Conservation (phyloP, 2,329 filamentous ascomycete genomes). For the Cordyceps sp. region DNA sequence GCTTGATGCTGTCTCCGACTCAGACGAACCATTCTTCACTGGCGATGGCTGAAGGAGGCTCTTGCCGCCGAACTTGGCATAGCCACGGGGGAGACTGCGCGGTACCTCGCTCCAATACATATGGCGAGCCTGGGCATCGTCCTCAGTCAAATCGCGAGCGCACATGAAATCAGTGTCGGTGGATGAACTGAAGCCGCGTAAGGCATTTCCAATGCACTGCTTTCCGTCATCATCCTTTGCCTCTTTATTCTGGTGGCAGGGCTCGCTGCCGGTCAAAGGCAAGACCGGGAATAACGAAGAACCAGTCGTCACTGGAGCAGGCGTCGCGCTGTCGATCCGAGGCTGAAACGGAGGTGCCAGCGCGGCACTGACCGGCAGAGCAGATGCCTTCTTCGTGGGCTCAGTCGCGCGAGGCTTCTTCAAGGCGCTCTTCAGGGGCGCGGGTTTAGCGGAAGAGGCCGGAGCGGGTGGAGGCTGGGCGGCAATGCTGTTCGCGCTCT, state of each 20-base stretch:
- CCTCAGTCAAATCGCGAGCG: conserved; percentile 36
- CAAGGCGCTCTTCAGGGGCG: conserved; percentile 5
- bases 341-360: conserved; percentile 32
- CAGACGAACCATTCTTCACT: conserved; percentile 2
- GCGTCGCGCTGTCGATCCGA: conserved; percentile 11
- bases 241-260: conserved; percentile 3
- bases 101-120: conserved; percentile 45
- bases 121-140: conserved; percentile 40
- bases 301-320: conserved; percentile 5
- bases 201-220: conserved; percentile 38
- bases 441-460: conserved; percentile 14
- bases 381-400: conserved; percentile 15
- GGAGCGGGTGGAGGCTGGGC: conserved; percentile 8
- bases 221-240: conserved; percentile 4
- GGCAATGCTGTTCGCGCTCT: conserved; percentile 4
- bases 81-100: conserved; percentile 28
- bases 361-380: conserved; percentile 28
- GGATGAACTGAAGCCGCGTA: conserved; percentile 24
- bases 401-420: conserved; percentile 6
- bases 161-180: conserved; percentile 35
- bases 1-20: conserved; percentile 1
- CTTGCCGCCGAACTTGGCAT: conserved; percentile 49
- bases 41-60: conserved; percentile 45
- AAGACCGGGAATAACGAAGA: conserved; percentile 1
- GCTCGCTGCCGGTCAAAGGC: not conserved